Evolutionary conservation across 1,139 yeast species (phyloP), one percentile per base, ranked within the genome.

Genomic region (Candida freyschussii): DNA sequence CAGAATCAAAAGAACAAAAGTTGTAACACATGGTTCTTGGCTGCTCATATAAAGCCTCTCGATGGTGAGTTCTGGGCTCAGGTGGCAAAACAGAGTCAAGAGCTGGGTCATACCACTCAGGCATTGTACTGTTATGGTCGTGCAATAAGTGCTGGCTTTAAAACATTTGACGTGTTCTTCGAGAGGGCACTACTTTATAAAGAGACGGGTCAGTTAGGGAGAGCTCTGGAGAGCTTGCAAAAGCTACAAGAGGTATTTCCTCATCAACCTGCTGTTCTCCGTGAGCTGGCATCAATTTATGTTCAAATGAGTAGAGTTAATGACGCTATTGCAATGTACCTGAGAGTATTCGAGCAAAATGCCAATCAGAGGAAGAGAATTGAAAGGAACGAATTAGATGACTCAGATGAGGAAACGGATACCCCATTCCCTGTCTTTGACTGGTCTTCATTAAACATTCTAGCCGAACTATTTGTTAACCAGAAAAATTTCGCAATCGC

Each of bases 371-470:
- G 64, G 45, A 46, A 49, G 18, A 56, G 54, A 6, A 24, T 21
- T 3, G 39, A 40, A 2, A 40, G 39, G 12, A 43, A 41, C 6
- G 44, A 34, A 7, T 36, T 33, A 11, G 44, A 39, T 3, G 25
- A 20, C 3, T 24, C 13, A 7, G 28, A 21, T 4, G 34, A 29
- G n/a, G 47, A 55, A 22, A 39, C 47, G 33, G 54, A 46, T 31
- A 10, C 12, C 39, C 34, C 44, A 43, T 65, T 43, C 65, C 76
- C 47, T 27, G 52, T 29, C 2, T 89, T 91, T 56, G 86, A 78
- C 27, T 89, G 95, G 94, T 81, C 95, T 0, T 91, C 86, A 45
- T 65, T 91, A 32, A 89, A 91, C 52, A 84, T 86, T 39, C 62
- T 91, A 30, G 71, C 84, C 8, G 97, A 91, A 51, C 62, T 91